phyloP scores from a whole-genome alignment of 441 rosid species.

The Raphanus hybrid region DNA sequence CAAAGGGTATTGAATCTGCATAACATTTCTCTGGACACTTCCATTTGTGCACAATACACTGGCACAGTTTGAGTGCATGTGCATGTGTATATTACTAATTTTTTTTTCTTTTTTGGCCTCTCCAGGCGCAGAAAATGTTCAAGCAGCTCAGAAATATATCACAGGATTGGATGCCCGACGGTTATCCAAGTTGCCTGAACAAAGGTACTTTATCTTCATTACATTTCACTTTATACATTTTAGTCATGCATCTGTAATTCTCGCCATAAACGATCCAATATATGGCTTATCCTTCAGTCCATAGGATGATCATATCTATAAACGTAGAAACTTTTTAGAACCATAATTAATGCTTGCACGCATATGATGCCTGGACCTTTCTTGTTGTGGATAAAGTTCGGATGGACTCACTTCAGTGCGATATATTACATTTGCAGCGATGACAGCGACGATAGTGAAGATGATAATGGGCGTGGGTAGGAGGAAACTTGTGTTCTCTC shows the following conservation, averaged over 20 bases:
- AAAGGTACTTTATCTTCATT: slow-evolving; percentile 58
- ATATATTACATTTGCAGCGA: slow-evolving; percentile 62
- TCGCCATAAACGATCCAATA: neutral
- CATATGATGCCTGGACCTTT: neutral
- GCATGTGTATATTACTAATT: slow-evolving; percentile 7
- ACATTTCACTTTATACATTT: neutral
- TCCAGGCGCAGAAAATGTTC: slow-evolving; percentile 81
- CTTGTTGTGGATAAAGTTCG: neutral
- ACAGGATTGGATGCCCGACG: slow-evolving; percentile 98
- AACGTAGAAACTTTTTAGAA: neutral
- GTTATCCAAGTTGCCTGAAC: slow-evolving; percentile 75
- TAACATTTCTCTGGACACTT: neutral
- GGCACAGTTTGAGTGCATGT: neutral
- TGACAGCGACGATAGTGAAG: slow-evolving; percentile 81
- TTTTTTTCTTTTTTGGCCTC: slow-evolving; percentile 13
- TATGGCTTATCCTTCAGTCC: slow-evolving; percentile 11
- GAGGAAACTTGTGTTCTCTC: slow-evolving; percentile 16
- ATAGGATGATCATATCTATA: neutral
- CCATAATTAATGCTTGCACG: neutral
- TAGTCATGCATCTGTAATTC: neutral
- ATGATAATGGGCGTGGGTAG: slow-evolving; percentile 64
- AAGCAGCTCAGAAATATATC: slow-evolving; percentile 88
- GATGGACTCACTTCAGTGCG: neutral
- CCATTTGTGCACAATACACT: neutral
- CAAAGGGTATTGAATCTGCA: slow-evolving; percentile 62